phyloP scores from a whole-genome alignment of 352 stramenopile species.

The Globisporangium middletonii region DNA sequence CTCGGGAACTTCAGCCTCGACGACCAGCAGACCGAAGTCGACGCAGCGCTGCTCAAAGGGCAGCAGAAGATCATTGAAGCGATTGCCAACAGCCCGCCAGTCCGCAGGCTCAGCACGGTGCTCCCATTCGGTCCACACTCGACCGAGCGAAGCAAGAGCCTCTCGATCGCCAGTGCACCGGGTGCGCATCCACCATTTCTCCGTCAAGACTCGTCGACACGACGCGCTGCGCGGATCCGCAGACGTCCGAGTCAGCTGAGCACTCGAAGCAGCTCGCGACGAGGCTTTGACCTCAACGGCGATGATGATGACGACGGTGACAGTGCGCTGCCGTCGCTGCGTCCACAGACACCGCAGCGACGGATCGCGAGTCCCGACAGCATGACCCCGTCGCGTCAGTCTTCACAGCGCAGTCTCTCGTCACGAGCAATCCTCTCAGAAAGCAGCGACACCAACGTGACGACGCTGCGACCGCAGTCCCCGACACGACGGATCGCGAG shows the following conservation, averaged over 20 bases:
- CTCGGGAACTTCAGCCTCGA: slow-evolving; percentile 69
- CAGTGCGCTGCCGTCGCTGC: not conserved
- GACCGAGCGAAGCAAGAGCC: not conserved
- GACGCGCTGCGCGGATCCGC: slow-evolving; percentile 1
- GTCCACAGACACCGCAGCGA: not conserved
- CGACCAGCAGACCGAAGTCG: slow-evolving; percentile 23
- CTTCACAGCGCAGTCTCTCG: not conserved
- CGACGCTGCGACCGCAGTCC: not conserved
- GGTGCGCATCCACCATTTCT: not conserved
- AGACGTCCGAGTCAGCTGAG: slow-evolving; percentile 5
- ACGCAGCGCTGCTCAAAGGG: slow-evolving; percentile 21
- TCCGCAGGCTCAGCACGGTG: slow-evolving; percentile 8
- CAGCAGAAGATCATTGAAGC: slow-evolving; percentile 22
- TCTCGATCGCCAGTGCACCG: not conserved
- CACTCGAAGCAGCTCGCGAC: slow-evolving; percentile 5
- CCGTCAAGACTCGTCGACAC: slow-evolving; percentile 4
- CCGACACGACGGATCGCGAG: not conserved
- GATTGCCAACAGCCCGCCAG: slow-evolving; percentile 4
- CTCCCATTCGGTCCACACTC: slow-evolving; percentile 1
- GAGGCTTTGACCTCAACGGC: not conserved
- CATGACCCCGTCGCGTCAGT: not conserved
- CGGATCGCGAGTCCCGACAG: not conserved
- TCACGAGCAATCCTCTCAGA: slow-evolving; percentile 1
- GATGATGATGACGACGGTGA: not conserved
- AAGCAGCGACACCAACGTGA: not conserved